These are phyloP conservation scores for Leptographium flavum DNA, from an alignment of 2,329 filamentous ascomycete genomes.

Conservation along the genomic window DNA sequence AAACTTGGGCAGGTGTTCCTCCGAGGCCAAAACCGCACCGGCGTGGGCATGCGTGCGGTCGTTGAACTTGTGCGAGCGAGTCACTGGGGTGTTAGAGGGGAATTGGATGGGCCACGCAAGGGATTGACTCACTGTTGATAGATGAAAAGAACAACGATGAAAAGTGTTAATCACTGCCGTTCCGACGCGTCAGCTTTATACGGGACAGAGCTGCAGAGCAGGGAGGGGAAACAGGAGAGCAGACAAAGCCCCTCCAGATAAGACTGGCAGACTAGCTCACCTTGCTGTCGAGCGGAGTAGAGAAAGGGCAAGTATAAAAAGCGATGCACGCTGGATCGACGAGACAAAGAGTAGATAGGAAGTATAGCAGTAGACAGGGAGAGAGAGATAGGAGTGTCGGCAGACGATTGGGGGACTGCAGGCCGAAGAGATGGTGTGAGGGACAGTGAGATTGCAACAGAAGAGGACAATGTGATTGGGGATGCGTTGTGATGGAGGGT, in stretches of 20 bases:
- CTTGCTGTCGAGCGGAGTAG: neutral
- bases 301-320: neutral
- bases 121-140: conserved; percentile 1
- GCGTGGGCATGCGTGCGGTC: conserved; percentile 78
- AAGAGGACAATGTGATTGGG: no score
- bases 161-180: no score
- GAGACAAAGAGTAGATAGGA: neutral
- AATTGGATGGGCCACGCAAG: no score
- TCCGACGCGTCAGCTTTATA: no score
- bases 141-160: neutral
- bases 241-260: neutral
- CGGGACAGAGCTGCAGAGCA: neutral
- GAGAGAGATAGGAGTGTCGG: neutral
- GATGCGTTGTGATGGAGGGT: no score
- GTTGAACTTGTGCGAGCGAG: conserved; percentile 91
- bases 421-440: neutral
- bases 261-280: neutral
- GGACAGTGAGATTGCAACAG: neutral
- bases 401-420: neutral
- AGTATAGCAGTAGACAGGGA: neutral
- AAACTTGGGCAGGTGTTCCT: conserved; percentile 75
- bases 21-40: conserved; percentile 48
- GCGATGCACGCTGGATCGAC: neutral
- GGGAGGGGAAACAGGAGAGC: neutral
- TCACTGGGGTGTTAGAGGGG: no score